Conservation (phyloP, 2,329 filamentous ascomycete genomes). For the Calonectria hawksworthii region DNA sequence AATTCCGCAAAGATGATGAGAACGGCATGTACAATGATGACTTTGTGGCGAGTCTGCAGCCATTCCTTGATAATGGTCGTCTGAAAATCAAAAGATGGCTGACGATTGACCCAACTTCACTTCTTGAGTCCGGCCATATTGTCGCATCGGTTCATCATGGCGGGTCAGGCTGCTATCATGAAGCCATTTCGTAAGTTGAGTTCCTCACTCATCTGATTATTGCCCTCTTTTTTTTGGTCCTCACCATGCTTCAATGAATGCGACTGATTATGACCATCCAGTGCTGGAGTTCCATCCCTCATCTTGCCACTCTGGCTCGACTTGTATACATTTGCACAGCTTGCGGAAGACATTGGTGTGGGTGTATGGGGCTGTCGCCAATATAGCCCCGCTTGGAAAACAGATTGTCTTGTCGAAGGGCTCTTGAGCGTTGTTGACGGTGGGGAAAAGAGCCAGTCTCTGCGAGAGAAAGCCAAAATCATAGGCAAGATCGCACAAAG, state of each 20-base stretch:
- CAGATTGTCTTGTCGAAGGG: not conserved
- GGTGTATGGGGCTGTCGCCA: not conserved
- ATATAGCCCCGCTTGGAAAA: not conserved
- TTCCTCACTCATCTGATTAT: not conserved
- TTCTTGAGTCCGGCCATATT: not conserved
- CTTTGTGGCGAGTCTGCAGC: not conserved
- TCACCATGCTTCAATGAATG: not conserved
- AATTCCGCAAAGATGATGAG: not conserved
- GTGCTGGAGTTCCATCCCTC: not conserved
- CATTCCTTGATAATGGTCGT: not conserved
- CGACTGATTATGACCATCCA: not conserved
- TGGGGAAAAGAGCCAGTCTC: not conserved
- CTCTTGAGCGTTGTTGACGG: not conserved
- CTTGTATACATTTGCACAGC: not conserved
- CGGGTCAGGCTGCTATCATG: not conserved
- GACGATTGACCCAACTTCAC: not conserved
- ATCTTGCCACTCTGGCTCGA: not conserved
- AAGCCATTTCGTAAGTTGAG: not conserved
- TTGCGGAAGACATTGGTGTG: not conserved
- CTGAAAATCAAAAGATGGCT: not conserved
- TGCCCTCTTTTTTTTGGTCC: not conserved
- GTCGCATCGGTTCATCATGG: conserved; percentile 6
- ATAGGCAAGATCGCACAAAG: not conserved
- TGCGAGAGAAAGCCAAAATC: not conserved
- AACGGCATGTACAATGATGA: not conserved